These are phyloP conservation scores for Chlorella sp. DNA, from an alignment of 139 green algal species.

Conservation along the genomic window DNA sequence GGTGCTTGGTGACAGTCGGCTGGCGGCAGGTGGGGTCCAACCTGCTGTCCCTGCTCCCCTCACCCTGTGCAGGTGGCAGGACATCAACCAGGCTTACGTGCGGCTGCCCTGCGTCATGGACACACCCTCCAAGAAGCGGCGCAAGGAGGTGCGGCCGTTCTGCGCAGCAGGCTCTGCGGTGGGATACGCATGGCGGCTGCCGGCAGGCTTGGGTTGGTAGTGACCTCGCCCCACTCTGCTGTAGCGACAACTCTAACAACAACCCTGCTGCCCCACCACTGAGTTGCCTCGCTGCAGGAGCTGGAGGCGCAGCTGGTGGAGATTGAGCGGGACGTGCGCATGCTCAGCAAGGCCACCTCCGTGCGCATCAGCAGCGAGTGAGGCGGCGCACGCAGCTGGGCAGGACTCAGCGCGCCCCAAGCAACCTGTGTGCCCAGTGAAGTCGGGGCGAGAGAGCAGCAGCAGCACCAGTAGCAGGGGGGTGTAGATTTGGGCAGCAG, in stretches of 20 bases:
- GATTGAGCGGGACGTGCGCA: conserved; percentile 30
- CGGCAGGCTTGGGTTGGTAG: not conserved
- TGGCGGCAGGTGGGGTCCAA: too few species aligned
- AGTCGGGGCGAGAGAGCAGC: not conserved
- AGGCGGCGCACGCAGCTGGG: not conserved
- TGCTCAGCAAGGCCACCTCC: conserved; percentile 13
- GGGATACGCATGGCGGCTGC: not conserved
- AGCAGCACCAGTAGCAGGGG: not conserved
- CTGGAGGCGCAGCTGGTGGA: conserved; percentile 31
- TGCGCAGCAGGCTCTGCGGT: too few species aligned
- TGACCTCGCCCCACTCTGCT: too few species aligned
- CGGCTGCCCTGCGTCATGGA: conserved; percentile 79
- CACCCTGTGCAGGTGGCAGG: conserved; percentile 44
- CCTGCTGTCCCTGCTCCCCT: too few species aligned
- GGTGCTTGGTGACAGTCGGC: too few species aligned
- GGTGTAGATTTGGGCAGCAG: not conserved
- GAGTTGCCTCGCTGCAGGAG: not conserved
- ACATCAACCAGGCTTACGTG: conserved; percentile 85
- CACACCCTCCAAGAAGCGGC: conserved; percentile 71
- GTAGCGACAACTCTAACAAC: too few species aligned
- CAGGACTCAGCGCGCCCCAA: too few species aligned
- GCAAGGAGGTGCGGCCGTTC: conserved; percentile 58
- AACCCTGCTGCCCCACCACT: too few species aligned
- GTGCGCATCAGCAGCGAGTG: conserved; percentile 19
- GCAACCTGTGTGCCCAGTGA: not conserved